These are phyloP conservation scores for Nitzschia sp. DNA, from an alignment of 108 stramenopile genomes.

Conservation along the genomic window DNA sequence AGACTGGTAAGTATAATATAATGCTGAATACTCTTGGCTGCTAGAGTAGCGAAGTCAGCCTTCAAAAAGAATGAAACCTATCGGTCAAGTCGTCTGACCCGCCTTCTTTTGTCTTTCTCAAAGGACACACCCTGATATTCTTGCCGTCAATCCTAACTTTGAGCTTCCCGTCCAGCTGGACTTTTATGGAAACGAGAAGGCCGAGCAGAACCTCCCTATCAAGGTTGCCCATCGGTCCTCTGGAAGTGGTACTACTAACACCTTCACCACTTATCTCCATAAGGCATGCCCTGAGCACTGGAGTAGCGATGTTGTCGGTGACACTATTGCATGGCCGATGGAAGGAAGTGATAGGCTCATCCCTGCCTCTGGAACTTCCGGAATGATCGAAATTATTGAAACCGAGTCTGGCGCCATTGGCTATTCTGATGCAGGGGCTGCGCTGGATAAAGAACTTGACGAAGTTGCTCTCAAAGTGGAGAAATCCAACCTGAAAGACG, in stretches of 20 bases:
- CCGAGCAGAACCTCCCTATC: constrained; percentile 39
- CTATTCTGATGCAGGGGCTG: constrained; percentile 82
- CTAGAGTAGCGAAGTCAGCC: too few species aligned
- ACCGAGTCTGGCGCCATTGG: constrained; percentile 39
- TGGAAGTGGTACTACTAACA: constrained; percentile 66
- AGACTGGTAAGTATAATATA: too few species aligned
- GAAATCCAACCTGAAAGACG: constrained; percentile 35
- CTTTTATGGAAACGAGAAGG: constrained; percentile 20
- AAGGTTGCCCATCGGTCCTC: constrained; percentile 63
- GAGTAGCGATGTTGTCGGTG: constrained; percentile 50
- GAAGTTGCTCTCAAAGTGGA: constrained; percentile 61
- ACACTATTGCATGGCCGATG: constrained; percentile 49
- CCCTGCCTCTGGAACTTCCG: constrained; percentile 53
- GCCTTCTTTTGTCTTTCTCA: too few species aligned
- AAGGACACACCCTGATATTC: constrained; percentile 68
- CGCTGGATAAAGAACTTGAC: constrained; percentile 48
- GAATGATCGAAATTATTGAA: constrained; percentile 65
- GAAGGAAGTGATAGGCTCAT: neutral
- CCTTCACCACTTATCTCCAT: constrained; percentile 61
- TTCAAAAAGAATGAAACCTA: too few species aligned
- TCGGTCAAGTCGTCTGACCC: too few species aligned
- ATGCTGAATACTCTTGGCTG: too few species aligned
- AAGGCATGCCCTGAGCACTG: constrained; percentile 61
- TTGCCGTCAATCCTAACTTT: constrained; percentile 38
- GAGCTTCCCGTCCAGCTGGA: constrained; percentile 25